Evolutionary conservation across 768 basidiomycete genomes (phyloP).

Genomic region (button mushroom (Agaricus bisporus)): DNA sequence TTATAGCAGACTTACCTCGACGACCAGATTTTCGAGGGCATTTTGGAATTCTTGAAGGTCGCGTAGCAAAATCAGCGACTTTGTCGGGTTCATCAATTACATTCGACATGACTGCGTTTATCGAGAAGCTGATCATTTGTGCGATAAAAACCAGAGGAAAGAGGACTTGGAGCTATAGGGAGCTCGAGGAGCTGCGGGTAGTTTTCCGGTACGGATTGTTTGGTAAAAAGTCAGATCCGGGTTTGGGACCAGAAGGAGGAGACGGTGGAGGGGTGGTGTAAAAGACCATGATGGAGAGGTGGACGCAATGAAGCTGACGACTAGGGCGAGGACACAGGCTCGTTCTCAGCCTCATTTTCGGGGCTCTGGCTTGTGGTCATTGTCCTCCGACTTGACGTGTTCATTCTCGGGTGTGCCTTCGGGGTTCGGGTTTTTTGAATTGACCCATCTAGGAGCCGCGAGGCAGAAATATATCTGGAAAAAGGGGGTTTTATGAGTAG

Average conservation of each 20-base stretch:
- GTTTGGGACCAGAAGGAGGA: constrained; percentile 27
- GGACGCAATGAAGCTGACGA: constrained; percentile 13
- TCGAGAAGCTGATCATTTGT: constrained; percentile 97
- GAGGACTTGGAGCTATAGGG: constrained; percentile 89
- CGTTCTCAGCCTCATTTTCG: not conserved
- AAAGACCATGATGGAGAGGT: constrained; percentile 12
- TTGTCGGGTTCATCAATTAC: constrained; percentile 98
- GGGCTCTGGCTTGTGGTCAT: constrained; percentile 4
- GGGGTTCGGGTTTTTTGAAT: not conserved
- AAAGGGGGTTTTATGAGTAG: not conserved
- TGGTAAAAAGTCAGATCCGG: constrained; percentile 47
- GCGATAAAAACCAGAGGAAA: constrained; percentile 98
- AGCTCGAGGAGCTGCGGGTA: constrained; percentile 95
- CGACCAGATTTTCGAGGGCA: constrained; percentile 79
- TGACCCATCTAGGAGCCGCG: constrained; percentile 3
- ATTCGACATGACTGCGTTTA: constrained; percentile 86
- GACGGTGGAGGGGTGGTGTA: constrained; percentile 15
- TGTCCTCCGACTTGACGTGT: not conserved
- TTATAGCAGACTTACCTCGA: too few relatives aligned
- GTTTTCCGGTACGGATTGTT: constrained; percentile 84
- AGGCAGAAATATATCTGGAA: not conserved
- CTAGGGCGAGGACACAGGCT: constrained; percentile 10
- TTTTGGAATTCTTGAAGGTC: constrained; percentile 90
- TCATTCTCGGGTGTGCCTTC: not conserved
- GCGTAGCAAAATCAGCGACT: constrained; percentile 97